A percentile compares a stretch with the other conserved stretches of the same genome.
Conservation (phyloP, 345 rosid genomes). For the Hypericum perforatum region DNA sequence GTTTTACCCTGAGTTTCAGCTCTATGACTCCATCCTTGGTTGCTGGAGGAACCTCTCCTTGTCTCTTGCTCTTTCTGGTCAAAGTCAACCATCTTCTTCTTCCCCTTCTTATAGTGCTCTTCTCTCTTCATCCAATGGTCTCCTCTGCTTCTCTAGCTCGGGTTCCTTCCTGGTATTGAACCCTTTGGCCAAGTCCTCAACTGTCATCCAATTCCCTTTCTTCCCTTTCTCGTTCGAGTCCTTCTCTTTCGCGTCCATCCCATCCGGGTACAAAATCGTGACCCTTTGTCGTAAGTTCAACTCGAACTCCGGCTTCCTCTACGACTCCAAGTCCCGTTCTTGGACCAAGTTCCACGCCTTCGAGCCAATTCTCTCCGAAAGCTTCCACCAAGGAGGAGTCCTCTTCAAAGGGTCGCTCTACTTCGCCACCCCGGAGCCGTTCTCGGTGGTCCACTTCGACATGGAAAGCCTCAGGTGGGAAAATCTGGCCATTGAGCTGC, state of each 20-base stretch:
- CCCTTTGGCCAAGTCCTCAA: conserved; percentile 46
- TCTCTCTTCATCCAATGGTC: conserved; percentile 60
- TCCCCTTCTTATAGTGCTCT: conserved; percentile 26
- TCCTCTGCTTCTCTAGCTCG: conserved; percentile 45
- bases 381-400: conserved; percentile 50
- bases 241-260: conserved; percentile 44
- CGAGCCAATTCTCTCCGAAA: conserved; percentile 30
- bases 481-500: conserved; percentile 23
- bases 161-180: conserved; percentile 57
- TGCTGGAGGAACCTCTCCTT: conserved; percentile 47
- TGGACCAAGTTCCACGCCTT: conserved; percentile 44
- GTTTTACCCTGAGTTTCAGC: conserved; percentile 31
- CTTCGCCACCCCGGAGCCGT: conserved; percentile 58
- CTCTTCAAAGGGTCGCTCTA: conserved; percentile 42
- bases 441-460: conserved; percentile 37
- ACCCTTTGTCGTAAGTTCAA: conserved; percentile 30
- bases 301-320: conserved; percentile 38
- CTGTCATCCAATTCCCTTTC: conserved; percentile 43
- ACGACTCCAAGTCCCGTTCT: conserved; percentile 37
- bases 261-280: conserved; percentile 50
- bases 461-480: conserved; percentile 42
- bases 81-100: not conserved
- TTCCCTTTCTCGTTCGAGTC: conserved; percentile 56
- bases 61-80: conserved; percentile 22
- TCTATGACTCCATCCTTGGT: conserved; percentile 45